Conservation (phyloP, 192 early-diverging fungal genomes). For the Chytriomyces sp. region DNA sequence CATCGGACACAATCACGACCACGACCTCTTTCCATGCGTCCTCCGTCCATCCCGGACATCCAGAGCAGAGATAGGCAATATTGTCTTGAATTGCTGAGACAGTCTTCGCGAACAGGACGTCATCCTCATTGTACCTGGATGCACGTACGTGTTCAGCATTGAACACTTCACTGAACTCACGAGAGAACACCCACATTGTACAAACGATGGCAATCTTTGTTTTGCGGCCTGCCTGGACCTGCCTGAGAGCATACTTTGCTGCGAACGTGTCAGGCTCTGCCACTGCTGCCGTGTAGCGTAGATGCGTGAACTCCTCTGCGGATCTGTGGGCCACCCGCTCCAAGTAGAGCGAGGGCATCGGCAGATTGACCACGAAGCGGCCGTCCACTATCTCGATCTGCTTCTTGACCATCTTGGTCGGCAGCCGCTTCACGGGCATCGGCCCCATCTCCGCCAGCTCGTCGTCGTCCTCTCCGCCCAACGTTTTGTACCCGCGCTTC, state of each 20-base stretch:
- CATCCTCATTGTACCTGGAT: slow-evolving; percentile 68
- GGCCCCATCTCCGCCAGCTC: no score
- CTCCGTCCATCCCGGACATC: slow-evolving; percentile 58
- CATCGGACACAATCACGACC: slow-evolving; percentile 74
- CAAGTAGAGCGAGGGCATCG: slow-evolving; percentile 38
- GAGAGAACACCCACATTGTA: slow-evolving; percentile 62
- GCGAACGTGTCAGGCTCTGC: slow-evolving; percentile 67
- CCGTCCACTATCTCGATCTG: slow-evolving; percentile 15
- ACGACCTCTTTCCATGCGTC: slow-evolving; percentile 73
- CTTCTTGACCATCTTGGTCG: no score
- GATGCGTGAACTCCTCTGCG: slow-evolving; percentile 68
- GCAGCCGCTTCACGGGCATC: no score
- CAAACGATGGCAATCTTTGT: slow-evolving; percentile 72
- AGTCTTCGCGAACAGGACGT: slow-evolving; percentile 62
- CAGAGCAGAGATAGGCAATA: slow-evolving; percentile 62
- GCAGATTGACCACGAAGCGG: slow-evolving; percentile 45
- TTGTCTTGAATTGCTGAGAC: slow-evolving; percentile 66
- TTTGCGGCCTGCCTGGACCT: slow-evolving; percentile 49
- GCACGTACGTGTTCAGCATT: background rate
- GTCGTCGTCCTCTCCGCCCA: no score
- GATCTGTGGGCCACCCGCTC: slow-evolving; percentile 40
- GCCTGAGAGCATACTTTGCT: slow-evolving; percentile 60
- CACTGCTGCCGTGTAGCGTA: slow-evolving; percentile 71
- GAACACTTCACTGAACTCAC: background rate
- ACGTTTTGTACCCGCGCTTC: no score